Evolutionary conservation across 306 rosid genomes (phyloP).

Genomic region (Quercus bicolor): DNA sequence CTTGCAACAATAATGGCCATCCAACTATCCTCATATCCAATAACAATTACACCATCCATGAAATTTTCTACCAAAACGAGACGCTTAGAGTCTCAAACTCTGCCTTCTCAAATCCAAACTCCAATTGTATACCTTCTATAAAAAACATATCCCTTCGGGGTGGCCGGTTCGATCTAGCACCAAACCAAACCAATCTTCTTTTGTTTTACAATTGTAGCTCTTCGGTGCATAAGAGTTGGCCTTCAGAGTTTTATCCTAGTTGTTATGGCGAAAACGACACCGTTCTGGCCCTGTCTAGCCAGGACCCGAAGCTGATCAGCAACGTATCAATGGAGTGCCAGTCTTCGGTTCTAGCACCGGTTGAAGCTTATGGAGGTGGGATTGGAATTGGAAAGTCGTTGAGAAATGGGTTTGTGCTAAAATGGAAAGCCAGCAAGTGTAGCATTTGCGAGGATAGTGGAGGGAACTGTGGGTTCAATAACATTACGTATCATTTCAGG

Average conservation of each 20-base stretch:
- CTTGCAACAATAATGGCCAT: conserved; percentile 8
- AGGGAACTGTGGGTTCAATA: conserved; percentile 35
- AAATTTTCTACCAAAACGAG: conserved; percentile 18
- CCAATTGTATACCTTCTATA: not conserved
- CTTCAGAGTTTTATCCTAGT: not conserved
- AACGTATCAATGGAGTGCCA: not conserved
- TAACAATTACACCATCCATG: not conserved
- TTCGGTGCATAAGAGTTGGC: too few relatives aligned
- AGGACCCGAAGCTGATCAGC: not conserved
- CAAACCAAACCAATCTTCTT: too few relatives aligned
- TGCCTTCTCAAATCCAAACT: not conserved
- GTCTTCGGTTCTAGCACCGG: too few relatives aligned
- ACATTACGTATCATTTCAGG: not conserved
- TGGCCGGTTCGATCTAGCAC: too few relatives aligned
- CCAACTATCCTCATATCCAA: conserved; percentile 6
- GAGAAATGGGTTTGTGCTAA: too few relatives aligned
- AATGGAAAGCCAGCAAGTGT: conserved; percentile 27
- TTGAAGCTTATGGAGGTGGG: too few relatives aligned
- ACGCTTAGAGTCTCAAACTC: conserved; percentile 21
- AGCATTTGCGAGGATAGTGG: not conserved
- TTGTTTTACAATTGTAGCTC: too few relatives aligned
- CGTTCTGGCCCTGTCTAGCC: conserved; percentile 10
- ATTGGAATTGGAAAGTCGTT: too few relatives aligned
- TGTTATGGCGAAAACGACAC: not conserved
- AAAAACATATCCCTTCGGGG: rapidly evolving